A percentile compares a stretch with the other conserved stretches of the same genome.
These are phyloP conservation scores for Phytophthora quininea DNA, from an alignment of 352 stramenopile species.

Conservation along the genomic window DNA sequence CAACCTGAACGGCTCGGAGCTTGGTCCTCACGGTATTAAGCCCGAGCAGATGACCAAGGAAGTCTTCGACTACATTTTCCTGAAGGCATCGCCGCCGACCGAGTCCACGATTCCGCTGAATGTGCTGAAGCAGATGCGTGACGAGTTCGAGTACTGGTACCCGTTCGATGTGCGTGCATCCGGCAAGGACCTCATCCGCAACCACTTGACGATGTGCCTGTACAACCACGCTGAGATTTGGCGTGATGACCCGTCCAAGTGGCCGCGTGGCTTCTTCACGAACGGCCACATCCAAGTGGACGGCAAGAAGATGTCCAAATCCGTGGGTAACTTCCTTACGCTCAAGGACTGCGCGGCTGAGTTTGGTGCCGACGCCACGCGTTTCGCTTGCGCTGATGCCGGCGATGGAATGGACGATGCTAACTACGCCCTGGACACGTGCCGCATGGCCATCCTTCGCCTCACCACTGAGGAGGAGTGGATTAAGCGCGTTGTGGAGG, in stretches of 20 bases:
- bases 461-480: conserved; percentile 98
- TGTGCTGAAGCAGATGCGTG: conserved; percentile 94
- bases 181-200: conserved; percentile 97
- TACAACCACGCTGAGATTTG: conserved; percentile 99
- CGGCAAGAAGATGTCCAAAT: conserved; percentile 99
- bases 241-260: conserved; percentile 97
- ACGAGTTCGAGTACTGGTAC: conserved; percentile 99
- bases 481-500: conserved; percentile 93
- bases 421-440: conserved; percentile 98
- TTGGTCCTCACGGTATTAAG: conserved; percentile 87
- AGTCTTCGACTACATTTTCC: conserved; percentile 99
- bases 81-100: conserved; percentile 85
- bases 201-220: conserved; percentile 99
- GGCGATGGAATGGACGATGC: conserved; percentile 98
- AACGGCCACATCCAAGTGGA: conserved; percentile 98
- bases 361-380: conserved; percentile 96
- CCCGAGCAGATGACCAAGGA: conserved; percentile 93
- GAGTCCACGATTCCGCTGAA: conserved; percentile 88
- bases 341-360: conserved; percentile 96
- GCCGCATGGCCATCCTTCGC: conserved; percentile 97
- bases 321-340: conserved; percentile 99
- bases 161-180: conserved; percentile 98
- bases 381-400: conserved; percentile 98
- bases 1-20: conserved; percentile 94
- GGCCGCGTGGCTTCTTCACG: conserved; percentile 98